Percentiles rank a stretch among this genome's conserved stretches.
These are phyloP conservation scores for Aspergillus flavus DNA, from an alignment of 2,329 filamentous ascomycete genomes.

Conservation along the genomic window DNA sequence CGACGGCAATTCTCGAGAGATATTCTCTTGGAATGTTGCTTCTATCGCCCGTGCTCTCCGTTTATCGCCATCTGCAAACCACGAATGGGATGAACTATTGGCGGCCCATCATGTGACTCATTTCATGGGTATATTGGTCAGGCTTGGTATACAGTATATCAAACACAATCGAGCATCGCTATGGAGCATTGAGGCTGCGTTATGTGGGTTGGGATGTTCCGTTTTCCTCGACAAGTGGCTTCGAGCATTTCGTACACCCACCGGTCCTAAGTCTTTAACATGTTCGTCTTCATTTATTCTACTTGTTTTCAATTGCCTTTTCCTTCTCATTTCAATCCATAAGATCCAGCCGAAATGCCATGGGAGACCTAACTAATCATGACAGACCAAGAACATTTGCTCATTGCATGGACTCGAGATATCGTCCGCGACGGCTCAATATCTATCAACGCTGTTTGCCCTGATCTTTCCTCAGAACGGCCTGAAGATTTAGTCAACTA, in stretches of 20 bases:
- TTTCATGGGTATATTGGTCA: background rate
- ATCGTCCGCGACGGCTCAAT: background rate
- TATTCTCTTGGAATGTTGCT: background rate
- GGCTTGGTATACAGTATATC: slow-evolving; percentile 7
- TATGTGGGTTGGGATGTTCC: slow-evolving; percentile 4
- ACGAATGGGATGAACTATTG: background rate
- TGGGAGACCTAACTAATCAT: background rate
- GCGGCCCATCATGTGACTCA: slow-evolving; percentile 4
- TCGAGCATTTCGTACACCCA: background rate
- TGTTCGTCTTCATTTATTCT: background rate
- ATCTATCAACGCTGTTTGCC: background rate
- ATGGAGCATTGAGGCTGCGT: slow-evolving; percentile 4
- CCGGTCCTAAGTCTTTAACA: background rate
- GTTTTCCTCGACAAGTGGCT: slow-evolving; percentile 10
- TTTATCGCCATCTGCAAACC: background rate
- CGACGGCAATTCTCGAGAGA: background rate
- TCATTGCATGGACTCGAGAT: background rate
- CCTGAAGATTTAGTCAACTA: background rate
- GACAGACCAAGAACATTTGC: background rate
- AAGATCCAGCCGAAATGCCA: background rate
- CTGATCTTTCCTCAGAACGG: background rate
- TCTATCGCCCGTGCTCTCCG: background rate
- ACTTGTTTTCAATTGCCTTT: too few relatives aligned
- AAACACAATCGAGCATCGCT: slow-evolving; percentile 3
- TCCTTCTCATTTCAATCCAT: background rate